These are phyloP conservation scores for Candida khao-thaluensis DNA, from an alignment of 805 yeast genomes.

Conservation along the genomic window DNA sequence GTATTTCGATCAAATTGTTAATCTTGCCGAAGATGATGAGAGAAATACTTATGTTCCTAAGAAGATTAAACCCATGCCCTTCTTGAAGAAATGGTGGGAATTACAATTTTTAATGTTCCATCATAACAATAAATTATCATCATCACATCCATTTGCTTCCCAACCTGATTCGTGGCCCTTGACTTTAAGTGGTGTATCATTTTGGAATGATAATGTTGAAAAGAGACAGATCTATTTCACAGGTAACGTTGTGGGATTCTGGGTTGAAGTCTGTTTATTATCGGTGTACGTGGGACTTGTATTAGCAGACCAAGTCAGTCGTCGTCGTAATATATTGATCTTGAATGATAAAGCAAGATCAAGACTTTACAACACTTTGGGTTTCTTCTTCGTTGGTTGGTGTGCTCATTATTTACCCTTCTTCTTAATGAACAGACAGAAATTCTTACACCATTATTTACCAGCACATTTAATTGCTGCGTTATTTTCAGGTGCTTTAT, in stretches of 20 bases:
- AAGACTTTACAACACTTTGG: conserved; percentile 73
- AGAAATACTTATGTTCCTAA: conserved; percentile 69
- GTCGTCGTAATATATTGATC: conserved; percentile 65
- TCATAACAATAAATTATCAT: conserved; percentile 82
- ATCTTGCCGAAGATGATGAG: conserved; percentile 50
- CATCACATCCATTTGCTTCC: conserved; percentile 95
- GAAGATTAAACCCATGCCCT: conserved; percentile 60
- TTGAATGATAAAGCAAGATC: conserved; percentile 62
- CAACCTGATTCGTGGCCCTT: conserved; percentile 92
- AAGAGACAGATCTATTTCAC: conserved; percentile 81
- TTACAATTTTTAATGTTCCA: conserved; percentile 85
- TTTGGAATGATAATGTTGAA: conserved; percentile 77
- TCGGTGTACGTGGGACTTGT: conserved; percentile 63
- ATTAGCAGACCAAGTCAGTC: conserved; percentile 71
- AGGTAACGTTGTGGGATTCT: conserved; percentile 91
- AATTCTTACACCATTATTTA: conserved; percentile 88
- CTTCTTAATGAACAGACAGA: conserved; percentile 89
- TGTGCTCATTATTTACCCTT: conserved; percentile 87
- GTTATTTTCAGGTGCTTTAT: conserved; percentile 72
- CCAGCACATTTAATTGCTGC: conserved; percentile 95
- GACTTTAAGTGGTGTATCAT: conserved; percentile 86
- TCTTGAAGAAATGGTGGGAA: conserved; percentile 86
- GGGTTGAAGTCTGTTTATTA: conserved; percentile 70
- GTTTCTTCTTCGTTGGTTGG: conserved; percentile 87
- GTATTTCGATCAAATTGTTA: conserved; percentile 69